phyloP scores from a whole-genome alignment of 2,329 filamentous ascomycete species.

The Phaeosphaeriaceae sp. region DNA sequence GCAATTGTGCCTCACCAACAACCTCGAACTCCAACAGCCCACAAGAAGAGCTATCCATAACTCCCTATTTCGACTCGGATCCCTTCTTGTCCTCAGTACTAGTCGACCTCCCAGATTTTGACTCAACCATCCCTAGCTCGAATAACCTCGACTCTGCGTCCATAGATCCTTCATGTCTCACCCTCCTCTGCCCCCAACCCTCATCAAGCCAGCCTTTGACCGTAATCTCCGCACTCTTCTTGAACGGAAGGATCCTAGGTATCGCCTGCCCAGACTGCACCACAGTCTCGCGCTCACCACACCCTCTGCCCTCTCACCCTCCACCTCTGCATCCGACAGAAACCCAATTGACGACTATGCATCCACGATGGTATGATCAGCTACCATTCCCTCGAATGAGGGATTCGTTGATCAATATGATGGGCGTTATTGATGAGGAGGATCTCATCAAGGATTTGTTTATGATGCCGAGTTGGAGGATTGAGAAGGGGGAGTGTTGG shows the following conservation, averaged over 20 bases:
- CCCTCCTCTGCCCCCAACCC: conserved; percentile 6
- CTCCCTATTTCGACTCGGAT: background rate
- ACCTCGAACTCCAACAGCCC: background rate
- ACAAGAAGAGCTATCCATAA: background rate
- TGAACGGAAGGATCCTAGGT: conserved; percentile 29
- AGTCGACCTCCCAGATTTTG: background rate
- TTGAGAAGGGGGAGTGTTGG: conserved; percentile 36
- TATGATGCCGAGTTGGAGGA: conserved; percentile 41
- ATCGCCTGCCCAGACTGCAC: conserved; percentile 33
- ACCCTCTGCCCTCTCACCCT: conserved; percentile 24
- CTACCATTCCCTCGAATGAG: conserved; percentile 51
- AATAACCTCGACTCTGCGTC: background rate
- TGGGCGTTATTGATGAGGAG: conserved; percentile 45
- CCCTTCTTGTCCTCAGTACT: background rate
- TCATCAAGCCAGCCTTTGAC: conserved; percentile 21
- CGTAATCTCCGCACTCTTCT: conserved; percentile 39
- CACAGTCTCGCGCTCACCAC: conserved; percentile 26
- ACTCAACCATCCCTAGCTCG: background rate
- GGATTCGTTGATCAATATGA: conserved; percentile 46
- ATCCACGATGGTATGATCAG: conserved; percentile 51
- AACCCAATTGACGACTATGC: conserved; percentile 41
- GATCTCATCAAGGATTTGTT: conserved; percentile 46
- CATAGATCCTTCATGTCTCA: too few species aligned
- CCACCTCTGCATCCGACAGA: conserved; percentile 42
- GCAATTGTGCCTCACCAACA: background rate